Evolutionary conservation across 108 stramenopile genomes (phyloP).

Genomic region (Chaetoceros tenuissimus): DNA sequence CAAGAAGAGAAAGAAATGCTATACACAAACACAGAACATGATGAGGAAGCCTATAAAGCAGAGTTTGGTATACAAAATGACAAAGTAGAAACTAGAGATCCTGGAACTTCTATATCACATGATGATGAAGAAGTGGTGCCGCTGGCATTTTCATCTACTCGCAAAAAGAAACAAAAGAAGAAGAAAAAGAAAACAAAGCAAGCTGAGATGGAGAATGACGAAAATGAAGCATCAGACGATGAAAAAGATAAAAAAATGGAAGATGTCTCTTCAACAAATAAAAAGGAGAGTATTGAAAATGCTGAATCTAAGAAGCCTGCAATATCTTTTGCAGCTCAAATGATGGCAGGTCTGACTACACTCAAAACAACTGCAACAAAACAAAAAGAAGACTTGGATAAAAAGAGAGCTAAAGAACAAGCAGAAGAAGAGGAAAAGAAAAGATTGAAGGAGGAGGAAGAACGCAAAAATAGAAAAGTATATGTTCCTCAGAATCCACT

Average conservation of each 20-base stretch:
- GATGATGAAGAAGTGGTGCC: neutral
- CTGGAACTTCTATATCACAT: constrained; percentile 2
- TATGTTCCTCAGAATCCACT: constrained; percentile 34
- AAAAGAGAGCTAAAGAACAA: neutral
- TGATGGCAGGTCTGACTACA: constrained; percentile 48
- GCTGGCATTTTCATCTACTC: constrained; percentile 2
- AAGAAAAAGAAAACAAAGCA: constrained; percentile 11
- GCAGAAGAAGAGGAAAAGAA: constrained; percentile 15
- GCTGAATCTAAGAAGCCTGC: neutral
- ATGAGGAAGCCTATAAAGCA: constrained; percentile 15
- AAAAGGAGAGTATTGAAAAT: neutral
- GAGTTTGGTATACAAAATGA: constrained; percentile 1
- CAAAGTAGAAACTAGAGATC: neutral
- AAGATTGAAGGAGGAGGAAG: constrained; percentile 30
- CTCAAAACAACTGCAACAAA: constrained; percentile 18
- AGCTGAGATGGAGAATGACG: neutral
- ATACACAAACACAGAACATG: constrained; percentile 24
- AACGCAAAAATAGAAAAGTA: constrained; percentile 22
- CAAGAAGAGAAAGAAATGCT: constrained; percentile 61
- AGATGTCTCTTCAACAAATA: constrained; percentile 1
- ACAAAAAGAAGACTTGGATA: constrained; percentile 3
- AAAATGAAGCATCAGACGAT: constrained; percentile 8
- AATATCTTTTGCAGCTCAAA: constrained; percentile 37
- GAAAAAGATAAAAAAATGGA: constrained; percentile 3
- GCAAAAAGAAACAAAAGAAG: constrained; percentile 12